Evolutionary conservation across 176 grass and related monocot genomes (phyloP).

Genomic region (Aegilops bicornis): DNA sequence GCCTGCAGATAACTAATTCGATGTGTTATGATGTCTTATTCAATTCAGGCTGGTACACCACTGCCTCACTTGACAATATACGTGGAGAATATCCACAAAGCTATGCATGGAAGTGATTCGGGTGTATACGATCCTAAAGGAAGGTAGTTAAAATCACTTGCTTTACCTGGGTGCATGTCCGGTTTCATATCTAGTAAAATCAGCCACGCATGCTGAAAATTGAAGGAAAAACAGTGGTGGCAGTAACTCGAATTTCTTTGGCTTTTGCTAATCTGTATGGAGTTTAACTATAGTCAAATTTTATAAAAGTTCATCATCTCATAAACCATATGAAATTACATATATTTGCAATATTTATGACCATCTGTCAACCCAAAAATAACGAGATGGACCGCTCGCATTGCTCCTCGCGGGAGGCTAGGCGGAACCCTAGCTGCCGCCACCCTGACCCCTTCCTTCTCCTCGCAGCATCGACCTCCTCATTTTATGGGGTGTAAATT

Average conservation of each 20-base stretch:
- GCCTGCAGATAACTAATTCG: not conserved
- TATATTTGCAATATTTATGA: not conserved
- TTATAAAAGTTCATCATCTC: not conserved
- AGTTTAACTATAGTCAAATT: not conserved
- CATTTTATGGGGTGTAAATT: not conserved
- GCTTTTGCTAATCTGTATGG: not conserved
- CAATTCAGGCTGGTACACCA: conserved; percentile 17
- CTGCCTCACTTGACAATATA: conserved; percentile 39
- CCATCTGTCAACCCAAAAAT: too few species aligned
- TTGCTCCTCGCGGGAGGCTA: too few species aligned
- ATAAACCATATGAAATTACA: not conserved
- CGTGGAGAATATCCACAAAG: conserved; percentile 55
- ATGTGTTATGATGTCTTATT: not conserved
- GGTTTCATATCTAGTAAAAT: not conserved
- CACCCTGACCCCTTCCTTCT: too few species aligned
- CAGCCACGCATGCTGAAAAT: not conserved
- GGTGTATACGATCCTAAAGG: conserved; percentile 51
- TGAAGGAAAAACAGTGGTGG: not conserved
- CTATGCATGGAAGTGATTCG: conserved; percentile 69
- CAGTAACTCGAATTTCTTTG: not conserved
- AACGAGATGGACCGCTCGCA: too few species aligned
- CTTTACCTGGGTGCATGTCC: not conserved
- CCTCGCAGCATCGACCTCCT: too few species aligned
- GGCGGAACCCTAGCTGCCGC: too few species aligned
- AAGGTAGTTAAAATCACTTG: conserved; percentile 43